phyloP scores from a whole-genome alignment of 176 grass and related monocot genomes.

The Tuctoria greenei region DNA sequence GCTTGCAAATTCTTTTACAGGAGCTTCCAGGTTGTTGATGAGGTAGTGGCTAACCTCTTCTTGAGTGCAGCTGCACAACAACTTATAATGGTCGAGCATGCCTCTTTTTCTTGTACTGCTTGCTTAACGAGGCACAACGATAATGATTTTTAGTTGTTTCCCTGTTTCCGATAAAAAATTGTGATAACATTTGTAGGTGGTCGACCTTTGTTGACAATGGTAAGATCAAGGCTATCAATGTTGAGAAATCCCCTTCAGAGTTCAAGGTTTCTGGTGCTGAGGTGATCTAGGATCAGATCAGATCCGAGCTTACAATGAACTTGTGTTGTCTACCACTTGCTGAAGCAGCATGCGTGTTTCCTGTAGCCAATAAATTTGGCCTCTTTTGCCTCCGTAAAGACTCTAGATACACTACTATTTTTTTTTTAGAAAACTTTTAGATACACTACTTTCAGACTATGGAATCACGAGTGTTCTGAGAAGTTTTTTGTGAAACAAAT shows the following conservation, averaged over 20 bases:
- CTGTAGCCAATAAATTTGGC: slow-evolving; percentile 25
- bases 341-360: background rate
- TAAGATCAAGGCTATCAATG: slow-evolving; percentile 81
- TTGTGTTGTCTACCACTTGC: background rate
- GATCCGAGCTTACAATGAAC: slow-evolving; percentile 26
- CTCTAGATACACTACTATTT: no score
- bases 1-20: no score
- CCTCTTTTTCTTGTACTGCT: no score
- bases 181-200: slow-evolving; percentile 54
- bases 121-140: no score
- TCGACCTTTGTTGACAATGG: slow-evolving; percentile 86
- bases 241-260: slow-evolving; percentile 79
- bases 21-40: no score
- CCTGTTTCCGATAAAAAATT: background rate
- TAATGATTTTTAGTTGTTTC: background rate
- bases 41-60: no score
- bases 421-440: no score
- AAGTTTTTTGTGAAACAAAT: background rate
- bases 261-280: slow-evolving; percentile 86
- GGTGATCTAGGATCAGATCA: slow-evolving; percentile 85
- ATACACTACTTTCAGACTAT: background rate
- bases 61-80: no score
- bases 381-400: background rate
- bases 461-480: background rate
- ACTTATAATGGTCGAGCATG: no score